Evolutionary conservation across 345 rosid genomes (phyloP), one percentile per base, ranked within the genome.

Genomic region (Citropsis articulata): DNA sequence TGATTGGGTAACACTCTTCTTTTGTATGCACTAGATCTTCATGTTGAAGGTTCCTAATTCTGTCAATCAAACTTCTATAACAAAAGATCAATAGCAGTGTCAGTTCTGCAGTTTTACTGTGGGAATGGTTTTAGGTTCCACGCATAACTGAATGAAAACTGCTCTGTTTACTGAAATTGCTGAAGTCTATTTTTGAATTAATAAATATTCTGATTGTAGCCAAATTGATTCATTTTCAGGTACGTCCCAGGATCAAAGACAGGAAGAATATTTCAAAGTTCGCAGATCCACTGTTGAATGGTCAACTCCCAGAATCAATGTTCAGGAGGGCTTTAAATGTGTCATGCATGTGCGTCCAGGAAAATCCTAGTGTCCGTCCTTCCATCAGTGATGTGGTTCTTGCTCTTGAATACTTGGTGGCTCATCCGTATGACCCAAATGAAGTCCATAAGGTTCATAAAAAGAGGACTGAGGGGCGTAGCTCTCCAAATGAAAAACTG

Each of bases 211-310:
- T 68, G 27, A 25, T 59, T 35, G 57, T 3, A 19, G 59, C 63
- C 31, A 42, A 22, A 18, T 50, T 40, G 59, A 36, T 36, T 22
- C 61, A 53, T 59, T 66, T 86, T 80, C 65, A 92, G 93, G 88
- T 85, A 24, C 78, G 72, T 1, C 74, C 85, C 0, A 59, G 83
- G 82, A 55, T 66, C 64, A 81, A 53, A 71, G 77, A 83, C 1
- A 48, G 72, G n/a, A 78, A 53, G 73, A 79, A 80, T 33, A 38
- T 76, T 60, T 22, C 12, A 12, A 31, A 55, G 35, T 71, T 91
- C 28, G 88, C 87, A 12, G 97, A 95, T 88, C 92, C 94, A 33
- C 18, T 7, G 82, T 83, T 95, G 61, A 36, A 28, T 79, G 84
- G 90, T 28, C 75, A 53, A 59, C 84, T 66, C 72, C 38, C 90